A percentile compares a stretch with the other conserved stretches of the same genome.
phyloP scores from a whole-genome alignment of 73 alveolate species.

The Tetrahymena malaccensis region DNA sequence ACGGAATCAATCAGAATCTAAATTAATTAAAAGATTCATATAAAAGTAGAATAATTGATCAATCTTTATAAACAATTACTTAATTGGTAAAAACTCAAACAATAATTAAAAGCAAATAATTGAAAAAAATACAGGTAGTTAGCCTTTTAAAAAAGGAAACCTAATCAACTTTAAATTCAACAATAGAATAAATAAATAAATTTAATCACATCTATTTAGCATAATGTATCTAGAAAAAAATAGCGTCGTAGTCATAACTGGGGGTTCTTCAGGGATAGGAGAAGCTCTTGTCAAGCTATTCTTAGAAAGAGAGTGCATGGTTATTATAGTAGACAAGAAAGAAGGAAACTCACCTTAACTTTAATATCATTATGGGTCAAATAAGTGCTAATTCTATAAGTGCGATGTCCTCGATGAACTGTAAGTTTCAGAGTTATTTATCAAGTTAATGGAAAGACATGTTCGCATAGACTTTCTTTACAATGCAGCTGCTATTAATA shows the following conservation, averaged over 20 bases:
- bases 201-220: background rate
- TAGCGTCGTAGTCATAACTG: background rate
- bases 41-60: background rate
- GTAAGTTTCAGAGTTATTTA: background rate
- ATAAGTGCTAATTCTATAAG: background rate
- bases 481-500: background rate
- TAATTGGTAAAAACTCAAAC: background rate
- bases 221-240: background rate
- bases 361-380: background rate
- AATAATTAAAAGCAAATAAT: background rate
- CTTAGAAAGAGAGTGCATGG: background rate
- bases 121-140: background rate
- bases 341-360: background rate
- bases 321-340: background rate
- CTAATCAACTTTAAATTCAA: background rate
- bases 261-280: background rate
- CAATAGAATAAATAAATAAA: background rate
- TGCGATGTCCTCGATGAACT: background rate
- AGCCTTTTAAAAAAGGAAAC: background rate
- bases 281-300: background rate
- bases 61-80: background rate
- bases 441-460: background rate
- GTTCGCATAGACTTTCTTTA: background rate
- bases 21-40: background rate
- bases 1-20: background rate